Evolutionary conservation across 2,329 filamentous ascomycete genomes (phyloP), one percentile per base, ranked within the genome.

Genomic region (Zarea fungicola): DNA sequence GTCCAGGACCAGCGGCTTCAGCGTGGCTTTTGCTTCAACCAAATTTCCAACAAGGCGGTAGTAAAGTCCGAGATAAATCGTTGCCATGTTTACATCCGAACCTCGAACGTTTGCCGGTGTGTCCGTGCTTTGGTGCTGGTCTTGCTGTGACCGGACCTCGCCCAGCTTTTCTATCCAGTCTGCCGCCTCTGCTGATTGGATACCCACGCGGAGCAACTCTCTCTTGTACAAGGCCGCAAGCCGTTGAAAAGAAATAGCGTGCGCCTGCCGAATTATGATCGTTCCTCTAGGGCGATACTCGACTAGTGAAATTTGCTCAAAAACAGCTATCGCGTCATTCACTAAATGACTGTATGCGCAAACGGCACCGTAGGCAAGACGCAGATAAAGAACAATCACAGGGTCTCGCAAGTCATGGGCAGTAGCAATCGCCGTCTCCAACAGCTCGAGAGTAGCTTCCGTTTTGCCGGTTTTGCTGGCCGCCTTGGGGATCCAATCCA

Each of bases 401-500:
- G 65, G 59, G 40, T 71, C 64, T 13, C 67, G 65, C n/a, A 57
- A 55, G 1, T 55, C 52, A 44, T 61, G 59, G 2, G 69, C 69
- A 1, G 62, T 55, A 1, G 58, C 58, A 3, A 69, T 67, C 23
- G 65, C 61, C 21, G 55, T 49, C 18, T 62, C 55, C 4, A 70
- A 59, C 1, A 59, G 57, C 1, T 63, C 55, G 1, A 64, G 51
- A 11, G 69, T 52, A 8, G 65, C 60, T 0, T 57, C 58, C 1
- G 60, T 60, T 49, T 64, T 58, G 3, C 59, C 58, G 0, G 60
- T 60, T 31, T 67, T 68, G 42, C 64, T 62, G 0, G 65, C 68
- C 1, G 69, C 67, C n/a, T 64, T 65, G 11, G 69, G 69, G 6
- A 71, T 63, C 66, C 67, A 70, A 45, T 72, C 68, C 23, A 67